Conservation (phyloP, 176 grass and related monocot genomes). For the Phyllostachys edulis region DNA sequence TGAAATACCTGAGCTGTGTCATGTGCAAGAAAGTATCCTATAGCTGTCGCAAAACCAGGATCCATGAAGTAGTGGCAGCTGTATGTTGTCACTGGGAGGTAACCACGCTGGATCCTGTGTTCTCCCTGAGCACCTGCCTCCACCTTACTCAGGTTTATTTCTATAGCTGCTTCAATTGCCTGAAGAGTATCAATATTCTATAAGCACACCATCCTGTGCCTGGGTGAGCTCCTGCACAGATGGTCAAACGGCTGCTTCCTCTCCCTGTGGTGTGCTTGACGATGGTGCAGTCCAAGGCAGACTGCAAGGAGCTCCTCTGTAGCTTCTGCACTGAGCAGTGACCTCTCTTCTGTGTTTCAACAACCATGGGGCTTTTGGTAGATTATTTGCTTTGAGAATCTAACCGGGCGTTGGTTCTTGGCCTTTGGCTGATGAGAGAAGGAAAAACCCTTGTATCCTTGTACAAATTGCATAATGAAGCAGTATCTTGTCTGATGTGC, state of each 20-base stretch:
- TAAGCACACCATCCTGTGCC: constrained; percentile 55
- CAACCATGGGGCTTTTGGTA: constrained; percentile 35
- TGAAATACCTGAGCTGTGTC: constrained; percentile 74
- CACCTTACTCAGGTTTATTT: constrained; percentile 81
- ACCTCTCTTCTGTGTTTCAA: background rate
- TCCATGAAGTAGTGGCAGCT: constrained; percentile 86
- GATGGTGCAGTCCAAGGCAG: background rate
- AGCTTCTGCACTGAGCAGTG: background rate
- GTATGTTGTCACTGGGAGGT: constrained; percentile 88
- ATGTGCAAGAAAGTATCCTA: constrained; percentile 61
- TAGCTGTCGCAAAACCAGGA: constrained; percentile 72
- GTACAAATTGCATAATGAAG: constrained; percentile 43
- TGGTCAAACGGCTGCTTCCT: constrained; percentile 38
- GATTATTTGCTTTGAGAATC: constrained; percentile 45
- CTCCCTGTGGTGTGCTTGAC: constrained; percentile 35
- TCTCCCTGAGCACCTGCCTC: constrained; percentile 98
- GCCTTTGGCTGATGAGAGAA: constrained; percentile 25
- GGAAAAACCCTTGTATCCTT: constrained; percentile 46
- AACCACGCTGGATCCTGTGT: constrained; percentile 97
- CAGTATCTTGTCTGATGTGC: constrained; percentile 35
- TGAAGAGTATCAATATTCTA: constrained; percentile 35
- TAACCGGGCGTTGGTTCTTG: constrained; percentile 31
- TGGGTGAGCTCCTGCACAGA: constrained; percentile 60
- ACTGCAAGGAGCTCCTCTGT: background rate
- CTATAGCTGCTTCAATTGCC: constrained; percentile 96